Percentiles rank a stretch among this genome's conserved stretches.
phyloP scores from a whole-genome alignment of 1,284 basidiomycete species.

The Cutaneotrichosporon cutaneum region DNA sequence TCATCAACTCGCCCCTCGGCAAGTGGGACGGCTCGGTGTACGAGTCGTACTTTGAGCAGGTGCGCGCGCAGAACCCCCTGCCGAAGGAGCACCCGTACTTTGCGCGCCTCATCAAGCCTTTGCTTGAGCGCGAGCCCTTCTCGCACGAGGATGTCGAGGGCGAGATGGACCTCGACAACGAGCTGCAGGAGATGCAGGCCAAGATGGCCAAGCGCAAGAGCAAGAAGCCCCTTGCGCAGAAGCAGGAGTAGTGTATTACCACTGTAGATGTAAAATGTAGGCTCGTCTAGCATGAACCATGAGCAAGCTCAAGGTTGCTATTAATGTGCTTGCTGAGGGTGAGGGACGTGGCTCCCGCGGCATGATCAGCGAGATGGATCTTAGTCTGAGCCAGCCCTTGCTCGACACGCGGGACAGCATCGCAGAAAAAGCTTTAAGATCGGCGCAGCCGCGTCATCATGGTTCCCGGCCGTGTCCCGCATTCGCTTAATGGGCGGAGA shows the following conservation, averaged over 20 bases:
- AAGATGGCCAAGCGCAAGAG: slow-evolving; percentile 21
- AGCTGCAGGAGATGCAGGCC: slow-evolving; percentile 39
- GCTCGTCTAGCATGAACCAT: background rate
- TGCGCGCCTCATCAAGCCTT: slow-evolving; percentile 58
- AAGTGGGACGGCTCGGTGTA: slow-evolving; percentile 56
- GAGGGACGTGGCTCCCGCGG: background rate
- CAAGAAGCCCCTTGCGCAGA: slow-evolving; percentile 11
- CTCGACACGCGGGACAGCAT: too few relatives aligned
- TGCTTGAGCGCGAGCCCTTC: slow-evolving; percentile 56
- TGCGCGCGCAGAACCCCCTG: slow-evolving; percentile 49
- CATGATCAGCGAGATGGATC: too few relatives aligned
- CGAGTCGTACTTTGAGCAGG: slow-evolving; percentile 57
- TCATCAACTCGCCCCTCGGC: slow-evolving; percentile 61
- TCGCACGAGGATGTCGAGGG: slow-evolving; percentile 55
- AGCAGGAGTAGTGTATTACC: slow-evolving; percentile 9
- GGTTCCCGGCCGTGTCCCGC: too few relatives aligned
- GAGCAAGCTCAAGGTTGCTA: too few relatives aligned
- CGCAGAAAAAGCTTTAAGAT: too few relatives aligned
- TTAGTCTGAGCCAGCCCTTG: too few relatives aligned
- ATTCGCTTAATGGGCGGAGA: too few relatives aligned
- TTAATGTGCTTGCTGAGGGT: background rate
- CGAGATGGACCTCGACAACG: slow-evolving; percentile 54
- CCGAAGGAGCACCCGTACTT: slow-evolving; percentile 58
- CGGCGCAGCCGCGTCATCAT: too few relatives aligned
- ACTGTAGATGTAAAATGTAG: background rate